Base-by-base conservation (phyloP, 2,329 filamentous ascomycete species). In the Fonsecaea nubica region DNA sequence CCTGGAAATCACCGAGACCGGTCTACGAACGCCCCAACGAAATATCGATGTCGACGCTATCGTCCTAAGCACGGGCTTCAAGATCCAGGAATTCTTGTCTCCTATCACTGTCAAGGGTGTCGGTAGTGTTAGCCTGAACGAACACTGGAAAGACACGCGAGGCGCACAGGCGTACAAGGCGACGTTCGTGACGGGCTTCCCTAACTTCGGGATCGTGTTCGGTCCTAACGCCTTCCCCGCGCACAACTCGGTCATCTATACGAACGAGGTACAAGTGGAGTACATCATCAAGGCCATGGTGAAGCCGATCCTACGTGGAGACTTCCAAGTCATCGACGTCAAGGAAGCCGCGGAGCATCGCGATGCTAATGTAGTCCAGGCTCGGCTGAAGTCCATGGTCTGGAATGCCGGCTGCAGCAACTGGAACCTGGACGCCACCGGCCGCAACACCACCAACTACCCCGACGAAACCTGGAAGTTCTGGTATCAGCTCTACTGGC, bases 201-300 rank as follows among this genome's bases (percentile, higher is more conserved):
- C 88, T 1, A 90, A 90, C 72, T 86, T 89, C 71, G 89, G 89
- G 75, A 80, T 88, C 65, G 74, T 89, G 0, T 82, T 87, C 40
- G 87, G 87, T 0, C 68, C 68, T 15, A 90, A 90, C 71, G 83
- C 86, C 0, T 80, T 80, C 0, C 89, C 87, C 0, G 88, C 87
- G 0, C 87, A 90, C 74, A 85, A 81, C 0, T 86, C 83, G 13
- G 84, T 87, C 10, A 81, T 89, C 45, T 81, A 88, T 72, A 84
- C 86, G 0, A 80, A 81, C 4, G 88, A 90, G 70, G 88, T 88
- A 72, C 83, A 83, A 72, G 78, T 88, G 67, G 85, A 87, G 64
- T 88, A 85, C 73, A 82, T 84, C 0, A 73, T 90, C 10, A 63
- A 65, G 32, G 84, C 85, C 0, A 81, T 90, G 66, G 82, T 90